These are phyloP conservation scores for Gymnopus androsaceus DNA, from an alignment of 1,284 basidiomycete genomes.

Conservation along the genomic window DNA sequence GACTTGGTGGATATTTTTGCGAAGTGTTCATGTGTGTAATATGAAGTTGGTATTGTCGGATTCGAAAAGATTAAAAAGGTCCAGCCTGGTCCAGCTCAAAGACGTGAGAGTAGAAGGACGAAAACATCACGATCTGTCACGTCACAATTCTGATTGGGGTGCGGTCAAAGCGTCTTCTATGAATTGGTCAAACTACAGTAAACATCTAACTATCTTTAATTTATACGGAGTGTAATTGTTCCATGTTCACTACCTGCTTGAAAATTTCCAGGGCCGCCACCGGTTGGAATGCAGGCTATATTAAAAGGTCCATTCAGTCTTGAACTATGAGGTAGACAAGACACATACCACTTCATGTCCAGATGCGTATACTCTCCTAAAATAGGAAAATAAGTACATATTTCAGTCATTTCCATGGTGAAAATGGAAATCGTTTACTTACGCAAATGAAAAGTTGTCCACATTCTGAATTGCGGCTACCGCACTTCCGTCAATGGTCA, in stretches of 20 bases:
- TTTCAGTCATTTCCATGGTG: background rate
- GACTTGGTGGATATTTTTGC: no score
- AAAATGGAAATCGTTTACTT: slow-evolving; percentile 24
- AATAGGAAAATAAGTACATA: background rate
- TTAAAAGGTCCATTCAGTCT: background rate
- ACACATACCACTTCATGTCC: slow-evolving; percentile 61
- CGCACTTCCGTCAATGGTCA: slow-evolving; percentile 51
- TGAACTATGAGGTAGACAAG: background rate
- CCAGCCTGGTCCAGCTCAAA: no score
- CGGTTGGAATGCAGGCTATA: slow-evolving; percentile 60
- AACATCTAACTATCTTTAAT: background rate
- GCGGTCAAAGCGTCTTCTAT: no score
- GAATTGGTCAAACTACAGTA: no score
- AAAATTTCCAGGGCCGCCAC: slow-evolving; percentile 58
- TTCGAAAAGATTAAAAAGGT: no score
- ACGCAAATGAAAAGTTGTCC: slow-evolving; percentile 67
- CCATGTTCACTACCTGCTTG: slow-evolving; percentile 50
- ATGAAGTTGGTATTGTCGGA: no score
- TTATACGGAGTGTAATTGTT: slow-evolving; percentile 58
- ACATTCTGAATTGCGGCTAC: slow-evolving; percentile 64
- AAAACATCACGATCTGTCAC: no score
- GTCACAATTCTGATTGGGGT: no score
- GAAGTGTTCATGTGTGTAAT: no score
- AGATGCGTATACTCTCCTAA: slow-evolving; percentile 52
- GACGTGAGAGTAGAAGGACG: no score